Percentiles rank a stretch among this genome's conserved stretches.
phyloP scores from a whole-genome alignment of 2,329 filamentous ascomycete species.

The Beauveria sp. region DNA sequence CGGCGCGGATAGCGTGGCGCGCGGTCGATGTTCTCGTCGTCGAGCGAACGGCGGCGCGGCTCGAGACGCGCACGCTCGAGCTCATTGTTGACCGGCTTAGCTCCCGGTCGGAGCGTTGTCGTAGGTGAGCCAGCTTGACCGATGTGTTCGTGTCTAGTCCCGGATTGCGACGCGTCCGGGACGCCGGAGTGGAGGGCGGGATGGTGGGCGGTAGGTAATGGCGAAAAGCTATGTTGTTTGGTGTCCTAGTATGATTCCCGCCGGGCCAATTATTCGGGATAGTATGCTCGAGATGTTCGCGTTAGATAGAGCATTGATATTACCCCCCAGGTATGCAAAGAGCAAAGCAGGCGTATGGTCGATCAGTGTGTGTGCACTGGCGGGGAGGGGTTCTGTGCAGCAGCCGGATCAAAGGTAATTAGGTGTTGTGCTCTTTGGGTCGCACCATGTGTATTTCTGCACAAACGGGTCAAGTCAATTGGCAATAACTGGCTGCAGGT shows the following conservation, averaged over 20 bases:
- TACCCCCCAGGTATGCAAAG: slow-evolving; percentile 1
- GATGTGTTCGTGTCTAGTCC: slow-evolving; percentile 10
- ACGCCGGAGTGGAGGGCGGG: not conserved
- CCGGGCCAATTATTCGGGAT: not conserved
- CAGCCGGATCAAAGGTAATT: not conserved
- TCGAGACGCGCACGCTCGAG: slow-evolving; percentile 17
- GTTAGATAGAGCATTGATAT: slow-evolving; percentile 1
- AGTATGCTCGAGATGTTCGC: not conserved
- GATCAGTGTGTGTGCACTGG: slow-evolving; percentile 9
- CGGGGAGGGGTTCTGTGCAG: slow-evolving; percentile 9
- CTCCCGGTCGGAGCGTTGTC: slow-evolving; percentile 31
- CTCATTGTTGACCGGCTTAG: slow-evolving; percentile 27
- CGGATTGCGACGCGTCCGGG: slow-evolving; percentile 10
- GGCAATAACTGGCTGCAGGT: not conserved
- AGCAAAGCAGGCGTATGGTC: slow-evolving; percentile 2
- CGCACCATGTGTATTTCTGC: not conserved
- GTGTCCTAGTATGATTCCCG: not conserved
- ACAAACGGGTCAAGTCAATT: not conserved
- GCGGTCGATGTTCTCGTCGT: slow-evolving; percentile 18
- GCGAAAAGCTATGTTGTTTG: not conserved
- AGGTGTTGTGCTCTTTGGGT: slow-evolving; percentile 8
- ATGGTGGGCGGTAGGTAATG: not conserved
- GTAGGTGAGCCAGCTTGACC: slow-evolving; percentile 28
- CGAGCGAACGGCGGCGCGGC: slow-evolving; percentile 20
- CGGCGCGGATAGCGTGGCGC: slow-evolving; percentile 20